Evolutionary conservation across 169 alveolate species (phyloP).

Genomic region (Plasmodium relictum): DNA sequence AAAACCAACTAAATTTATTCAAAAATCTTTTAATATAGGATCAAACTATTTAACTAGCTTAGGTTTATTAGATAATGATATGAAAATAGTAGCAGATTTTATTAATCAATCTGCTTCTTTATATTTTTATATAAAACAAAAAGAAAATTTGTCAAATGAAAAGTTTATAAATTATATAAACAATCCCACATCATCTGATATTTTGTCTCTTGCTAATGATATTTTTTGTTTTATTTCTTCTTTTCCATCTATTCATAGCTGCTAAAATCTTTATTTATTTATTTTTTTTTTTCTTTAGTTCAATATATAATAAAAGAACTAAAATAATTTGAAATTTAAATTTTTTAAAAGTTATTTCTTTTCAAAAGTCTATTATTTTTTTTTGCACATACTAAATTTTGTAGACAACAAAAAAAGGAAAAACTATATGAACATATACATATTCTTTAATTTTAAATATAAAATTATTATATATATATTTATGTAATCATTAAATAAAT

Average conservation of each 20-base stretch:
- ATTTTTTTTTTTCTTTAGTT: too few species aligned
- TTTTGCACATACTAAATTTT: too few species aligned
- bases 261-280: too few species aligned
- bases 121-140: conserved; percentile 33
- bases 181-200: conserved; percentile 10
- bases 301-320: too few species aligned
- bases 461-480: too few species aligned
- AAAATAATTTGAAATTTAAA: too few species aligned
- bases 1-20: conserved; percentile 8
- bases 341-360: too few species aligned
- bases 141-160: neutral
- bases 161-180: conserved; percentile 15
- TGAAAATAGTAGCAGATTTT: conserved; percentile 54
- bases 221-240: conserved; percentile 50
- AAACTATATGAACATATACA: too few species aligned
- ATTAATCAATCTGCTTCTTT: conserved; percentile 22
- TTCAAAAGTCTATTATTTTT: too few species aligned
- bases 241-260: conserved; percentile 2
- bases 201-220: conserved; percentile 54
- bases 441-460: too few species aligned
- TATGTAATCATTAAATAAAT: too few species aligned
- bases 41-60: conserved; percentile 52
- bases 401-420: too few species aligned
- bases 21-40: conserved; percentile 63
- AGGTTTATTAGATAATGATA: conserved; percentile 41